Evolutionary conservation across 2,329 filamentous ascomycete genomes (phyloP), one percentile per base, ranked within the genome.

Genomic region (Myrmaecium sp.): DNA sequence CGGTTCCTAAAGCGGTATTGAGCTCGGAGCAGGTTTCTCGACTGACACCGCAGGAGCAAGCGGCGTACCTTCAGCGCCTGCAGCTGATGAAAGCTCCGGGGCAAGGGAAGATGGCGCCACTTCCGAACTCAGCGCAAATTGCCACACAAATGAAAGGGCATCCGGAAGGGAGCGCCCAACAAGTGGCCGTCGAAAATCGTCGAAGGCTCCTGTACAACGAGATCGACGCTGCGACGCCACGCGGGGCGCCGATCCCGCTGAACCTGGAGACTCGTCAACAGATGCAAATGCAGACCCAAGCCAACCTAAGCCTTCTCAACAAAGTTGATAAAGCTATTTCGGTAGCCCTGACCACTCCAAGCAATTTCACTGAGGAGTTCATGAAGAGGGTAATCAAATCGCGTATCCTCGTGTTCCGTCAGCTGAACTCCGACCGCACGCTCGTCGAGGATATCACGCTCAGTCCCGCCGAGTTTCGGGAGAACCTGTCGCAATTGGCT

Each of bases 1-100:
- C 40, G 30, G 26, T 20, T n/a, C 18, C 8, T 8, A 8, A n/a
- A 20, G 8, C 8, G 18, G 11, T n/a, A 8, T n/a, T 46, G 2
- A 43, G 40, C 14, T 42, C 47, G 31, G 30, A 36, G 10, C 48
- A 52, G 23, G 40, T 53, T 29, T 42, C 40, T 3, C 43, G 42
- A 19, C 34, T 52, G 14, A 44, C 37, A 17, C 44, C 44, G 7
- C 31, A 40, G 19, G 47, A 50, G 23, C 46, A 49, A 28, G 36
- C 39, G 10, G 25, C 21, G 2, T 27, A 23, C 14, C 29, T 24
- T 13, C 25, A 28, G 19, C 14, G 15, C 9, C 21, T 28, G 25
- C 6, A 7, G 21, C 9, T 13, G 5, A 9, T 26, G 3, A 28
- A 33, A 17, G 27, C 45, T 4, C 39, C 32, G n/a, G 35, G 39